Conservation (phyloP, 1,139 yeast species). For the Hanseniaspora gamundiae region DNA sequence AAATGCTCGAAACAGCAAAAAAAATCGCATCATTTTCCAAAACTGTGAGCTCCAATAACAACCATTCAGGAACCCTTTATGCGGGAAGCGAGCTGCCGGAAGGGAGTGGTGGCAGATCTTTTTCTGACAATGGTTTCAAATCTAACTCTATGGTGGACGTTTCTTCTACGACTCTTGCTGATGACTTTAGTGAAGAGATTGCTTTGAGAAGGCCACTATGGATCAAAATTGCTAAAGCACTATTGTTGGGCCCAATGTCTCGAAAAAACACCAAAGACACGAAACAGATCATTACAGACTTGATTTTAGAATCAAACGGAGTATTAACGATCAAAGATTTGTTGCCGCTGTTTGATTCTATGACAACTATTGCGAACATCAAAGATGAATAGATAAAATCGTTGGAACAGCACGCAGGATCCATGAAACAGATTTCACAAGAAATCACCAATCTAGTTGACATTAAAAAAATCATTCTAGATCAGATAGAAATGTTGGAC, state of each 20-base stretch:
- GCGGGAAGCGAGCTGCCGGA: neutral
- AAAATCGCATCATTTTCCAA: neutral
- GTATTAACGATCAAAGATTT: constrained; percentile 68
- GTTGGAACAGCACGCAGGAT: constrained; percentile 57
- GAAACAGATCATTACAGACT: constrained; percentile 23
- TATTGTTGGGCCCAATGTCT: constrained; percentile 24
- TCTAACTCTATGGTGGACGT: neutral
- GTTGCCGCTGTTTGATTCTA: constrained; percentile 74
- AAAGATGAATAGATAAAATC: constrained; percentile 75
- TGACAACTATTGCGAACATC: constrained; percentile 68
- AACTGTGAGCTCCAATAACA: neutral
- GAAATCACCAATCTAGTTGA: constrained; percentile 69
- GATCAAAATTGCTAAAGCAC: constrained; percentile 57
- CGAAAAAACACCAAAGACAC: constrained; percentile 16
- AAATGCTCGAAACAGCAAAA: constrained; percentile 50
- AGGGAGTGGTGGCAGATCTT: neutral
- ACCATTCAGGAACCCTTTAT: too few species aligned
- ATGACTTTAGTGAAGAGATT: constrained; percentile 29
- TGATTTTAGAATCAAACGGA: constrained; percentile 39
- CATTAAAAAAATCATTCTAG: constrained; percentile 49
- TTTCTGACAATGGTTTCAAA: neutral
- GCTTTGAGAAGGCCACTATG: constrained; percentile 57
- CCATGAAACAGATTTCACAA: constrained; percentile 48
- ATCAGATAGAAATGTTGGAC: constrained; percentile 42
- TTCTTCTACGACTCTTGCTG: neutral